These are phyloP conservation scores for Aquilaria sinensis DNA, from an alignment of 345 rosid genomes.

Conservation along the genomic window DNA sequence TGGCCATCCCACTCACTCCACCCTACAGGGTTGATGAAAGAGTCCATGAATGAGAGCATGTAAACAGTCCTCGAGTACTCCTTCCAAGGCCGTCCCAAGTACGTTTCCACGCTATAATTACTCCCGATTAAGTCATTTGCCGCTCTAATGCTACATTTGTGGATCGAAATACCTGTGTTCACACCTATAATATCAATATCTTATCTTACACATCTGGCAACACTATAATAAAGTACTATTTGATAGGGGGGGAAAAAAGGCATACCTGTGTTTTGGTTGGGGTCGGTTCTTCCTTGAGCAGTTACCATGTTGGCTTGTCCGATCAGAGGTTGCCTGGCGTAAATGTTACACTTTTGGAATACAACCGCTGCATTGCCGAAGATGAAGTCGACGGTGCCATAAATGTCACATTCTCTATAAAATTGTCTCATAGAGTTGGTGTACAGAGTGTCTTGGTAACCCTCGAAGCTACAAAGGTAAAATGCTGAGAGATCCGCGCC, in stretches of 20 bases:
- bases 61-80: conserved; percentile 40
- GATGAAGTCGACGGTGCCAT: conserved; percentile 58
- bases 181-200: too few relatives aligned
- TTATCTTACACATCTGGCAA: too few relatives aligned
- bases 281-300: conserved; percentile 50
- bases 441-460: conserved; percentile 49
- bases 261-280: conserved; percentile 42
- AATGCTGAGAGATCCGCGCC: conserved; percentile 49
- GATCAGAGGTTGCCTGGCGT: neutral
- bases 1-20: conserved; percentile 43
- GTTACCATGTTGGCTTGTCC: conserved; percentile 27
- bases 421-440: conserved; percentile 44
- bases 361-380: conserved; percentile 42
- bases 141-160: conserved; percentile 32
- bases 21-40: conserved; percentile 34
- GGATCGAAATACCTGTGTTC: conserved; percentile 37
- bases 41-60: conserved; percentile 32
- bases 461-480: conserved; percentile 52
- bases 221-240: too few relatives aligned
- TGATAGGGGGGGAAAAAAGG: conserved; percentile 6
- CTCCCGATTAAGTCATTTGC: conserved; percentile 25
- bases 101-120: conserved; percentile 29
- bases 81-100: conserved; percentile 55
- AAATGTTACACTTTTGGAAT: conserved; percentile 27
- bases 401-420: conserved; percentile 51